Percentiles rank a stretch among this genome's conserved stretches.
These are phyloP conservation scores for Ploettnerulaceae sp. DNA, from an alignment of 2,329 filamentous ascomycete species.

Conservation along the genomic window DNA sequence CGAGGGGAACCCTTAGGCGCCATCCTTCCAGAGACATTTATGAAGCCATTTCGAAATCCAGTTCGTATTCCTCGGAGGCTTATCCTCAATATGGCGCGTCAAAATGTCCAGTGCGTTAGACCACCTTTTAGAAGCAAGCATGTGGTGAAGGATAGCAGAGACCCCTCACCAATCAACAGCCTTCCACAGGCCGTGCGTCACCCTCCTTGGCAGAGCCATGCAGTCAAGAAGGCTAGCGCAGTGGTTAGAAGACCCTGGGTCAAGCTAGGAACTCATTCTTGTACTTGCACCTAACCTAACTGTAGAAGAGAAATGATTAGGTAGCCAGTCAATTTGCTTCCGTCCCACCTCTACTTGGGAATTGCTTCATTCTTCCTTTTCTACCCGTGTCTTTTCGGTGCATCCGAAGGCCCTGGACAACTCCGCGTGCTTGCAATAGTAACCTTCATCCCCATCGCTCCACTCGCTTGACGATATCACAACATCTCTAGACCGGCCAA, in stretches of 20 bases:
- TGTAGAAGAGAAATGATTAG: neutral
- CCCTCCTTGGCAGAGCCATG: slow-evolving; percentile 1
- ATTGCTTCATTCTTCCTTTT: slow-evolving; percentile 11
- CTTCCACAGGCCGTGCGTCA: slow-evolving; percentile 3
- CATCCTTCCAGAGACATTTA: slow-evolving; percentile 4
- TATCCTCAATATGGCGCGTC: slow-evolving; percentile 4
- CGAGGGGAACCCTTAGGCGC: neutral
- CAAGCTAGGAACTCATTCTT: neutral
- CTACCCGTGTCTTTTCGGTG: neutral
- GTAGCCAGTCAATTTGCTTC: neutral
- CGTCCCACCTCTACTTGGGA: neutral
- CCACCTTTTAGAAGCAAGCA: neutral
- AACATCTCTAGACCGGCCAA: slow-evolving; percentile 10
- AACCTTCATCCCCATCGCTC: neutral
- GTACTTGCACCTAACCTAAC: too few species aligned
- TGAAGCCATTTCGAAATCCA: slow-evolving; percentile 10
- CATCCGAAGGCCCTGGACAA: neutral
- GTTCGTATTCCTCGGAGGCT: slow-evolving; percentile 11
- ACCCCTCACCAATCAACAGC: slow-evolving; percentile 1
- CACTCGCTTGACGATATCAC: slow-evolving; percentile 15
- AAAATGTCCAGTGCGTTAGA: neutral
- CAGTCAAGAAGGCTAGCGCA: neutral
- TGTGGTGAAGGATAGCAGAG: neutral
- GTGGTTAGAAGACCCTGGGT: neutral
- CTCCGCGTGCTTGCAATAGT: slow-evolving; percentile 6